Base-by-base conservation (phyloP, 2,329 filamentous ascomycete species). In the Fusarium succisae region DNA sequence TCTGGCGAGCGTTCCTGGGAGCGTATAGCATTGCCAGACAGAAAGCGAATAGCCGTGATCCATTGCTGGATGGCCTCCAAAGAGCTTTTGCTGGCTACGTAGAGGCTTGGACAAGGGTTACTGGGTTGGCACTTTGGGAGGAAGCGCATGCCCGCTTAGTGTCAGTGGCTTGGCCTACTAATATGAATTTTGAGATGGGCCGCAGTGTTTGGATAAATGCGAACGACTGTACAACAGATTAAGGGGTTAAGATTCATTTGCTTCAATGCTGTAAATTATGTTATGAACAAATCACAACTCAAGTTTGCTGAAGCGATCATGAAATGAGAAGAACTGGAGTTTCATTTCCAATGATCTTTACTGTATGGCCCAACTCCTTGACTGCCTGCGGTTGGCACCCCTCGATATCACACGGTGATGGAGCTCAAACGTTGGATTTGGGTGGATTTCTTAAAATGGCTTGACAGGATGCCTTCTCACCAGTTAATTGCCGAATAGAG, bases 1-100 rank as follows among this genome's bases (percentile, higher is more conserved):
- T 77, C 13, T 77, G 75, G 75, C 65, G 71, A 26, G 66, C 69
- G 0, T 77, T 77, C 26, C 18, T 75, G 1, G 71, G 73, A 9
- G 64, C 45, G 5, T 75, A 65, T 22, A 73, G 74, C 20, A 56
- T 75, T n/a, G 35, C 61, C 8, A 73, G 39, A 11, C 38, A 59
- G 20, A 59, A 65, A 35, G 28, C 38, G 3, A 11, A 15, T 7
- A 3, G 3, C 1, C 22, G 41, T 20, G 57, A 58, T 6, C 30
- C 48, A 3, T 18, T 30, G 0, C 11, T 76, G 18, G 45, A 38
- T 17, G 15, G 35, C 6, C 38, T 74, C 1, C 18, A 39, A 17
- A 17, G 13, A 11, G 24, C 20, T 6, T 72, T 74, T 18, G 6
- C 20, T 22, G 45, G 41, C 0, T 64, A 74, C 5, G 32, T 76